Percentiles rank a stretch among this genome's conserved stretches.
These are phyloP conservation scores for Aspergillus biplanus DNA, from an alignment of 495 filamentous ascomycete genomes.

Conservation along the genomic window DNA sequence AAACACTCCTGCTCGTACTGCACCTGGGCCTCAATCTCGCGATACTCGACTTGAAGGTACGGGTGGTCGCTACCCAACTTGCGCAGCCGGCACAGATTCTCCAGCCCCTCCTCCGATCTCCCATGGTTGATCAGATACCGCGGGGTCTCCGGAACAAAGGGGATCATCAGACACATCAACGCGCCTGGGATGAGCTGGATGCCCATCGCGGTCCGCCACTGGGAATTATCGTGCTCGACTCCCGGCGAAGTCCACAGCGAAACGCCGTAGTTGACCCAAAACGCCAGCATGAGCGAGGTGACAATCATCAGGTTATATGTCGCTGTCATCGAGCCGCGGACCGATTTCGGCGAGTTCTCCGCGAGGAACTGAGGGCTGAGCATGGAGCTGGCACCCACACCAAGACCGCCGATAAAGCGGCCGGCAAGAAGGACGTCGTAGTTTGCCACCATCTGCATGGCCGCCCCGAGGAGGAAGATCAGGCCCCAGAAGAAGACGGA, in stretches of 20 bases:
- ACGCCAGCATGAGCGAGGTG: constrained; percentile 31
- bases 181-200: constrained; percentile 53
- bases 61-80: constrained; percentile 58
- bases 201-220: constrained; percentile 51
- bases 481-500: constrained; percentile 52
- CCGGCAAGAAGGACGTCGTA: constrained; percentile 35
- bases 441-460: constrained; percentile 58
- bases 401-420: constrained; percentile 29
- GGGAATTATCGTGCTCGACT: constrained; percentile 36
- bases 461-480: constrained; percentile 62
- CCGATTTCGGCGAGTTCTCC: constrained; percentile 38
- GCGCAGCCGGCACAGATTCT: constrained; percentile 60
- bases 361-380: constrained; percentile 30
- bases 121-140: constrained; percentile 56
- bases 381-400: constrained; percentile 29
- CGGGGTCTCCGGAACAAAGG: constrained; percentile 56
- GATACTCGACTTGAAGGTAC: constrained; percentile 54
- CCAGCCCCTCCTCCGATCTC: constrained; percentile 50
- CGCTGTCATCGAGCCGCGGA: constrained; percentile 32
- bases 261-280: constrained; percentile 34
- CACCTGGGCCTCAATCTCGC: constrained; percentile 33
- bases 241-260: constrained; percentile 28
- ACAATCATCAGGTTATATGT: constrained; percentile 36
- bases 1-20: constrained; percentile 32
- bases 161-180: constrained; percentile 62